Percentiles rank a stretch among this genome's conserved stretches.
These are phyloP conservation scores for Madurella fahalii DNA, from an alignment of 2,329 filamentous ascomycete genomes.

Conservation along the genomic window DNA sequence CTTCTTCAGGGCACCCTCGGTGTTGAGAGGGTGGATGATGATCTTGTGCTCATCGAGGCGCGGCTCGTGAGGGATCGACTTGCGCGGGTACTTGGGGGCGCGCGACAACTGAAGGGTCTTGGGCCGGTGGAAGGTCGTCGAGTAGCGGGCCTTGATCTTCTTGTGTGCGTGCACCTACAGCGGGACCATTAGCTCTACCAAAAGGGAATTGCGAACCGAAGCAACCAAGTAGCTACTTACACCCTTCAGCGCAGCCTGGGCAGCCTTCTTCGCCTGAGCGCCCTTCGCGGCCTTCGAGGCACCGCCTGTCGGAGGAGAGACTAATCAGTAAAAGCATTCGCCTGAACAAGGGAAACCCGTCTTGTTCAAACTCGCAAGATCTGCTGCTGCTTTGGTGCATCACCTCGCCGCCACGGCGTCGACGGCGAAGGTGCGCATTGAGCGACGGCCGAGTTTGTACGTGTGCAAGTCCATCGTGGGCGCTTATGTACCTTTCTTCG, in stretches of 20 bases:
- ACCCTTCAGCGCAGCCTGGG: conserved; percentile 94
- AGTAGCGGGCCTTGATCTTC: conserved; percentile 86
- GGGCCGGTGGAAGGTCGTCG: conserved; percentile 93
- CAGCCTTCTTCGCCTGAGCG: conserved; percentile 83
- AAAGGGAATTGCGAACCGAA: background rate
- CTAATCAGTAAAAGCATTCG: conserved; percentile 63
- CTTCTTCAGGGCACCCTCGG: conserved; percentile 99
- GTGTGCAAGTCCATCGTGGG: conserved; percentile 22
- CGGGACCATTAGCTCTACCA: conserved; percentile 21
- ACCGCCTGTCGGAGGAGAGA: conserved; percentile 50
- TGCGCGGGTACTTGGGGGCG: conserved; percentile 92
- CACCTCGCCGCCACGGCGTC: conserved; percentile 28
- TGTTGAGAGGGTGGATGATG: conserved; percentile 97
- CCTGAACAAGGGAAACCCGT: conserved; percentile 39
- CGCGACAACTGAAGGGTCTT: conserved; percentile 94
- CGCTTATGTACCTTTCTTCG: conserved; percentile 38
- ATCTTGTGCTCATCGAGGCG: conserved; percentile 97
- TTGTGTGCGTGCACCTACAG: conserved; percentile 62
- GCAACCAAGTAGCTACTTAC: conserved; percentile 56
- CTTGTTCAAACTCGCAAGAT: conserved; percentile 65
- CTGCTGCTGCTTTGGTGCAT: conserved; percentile 66
- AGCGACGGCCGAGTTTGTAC: conserved; percentile 25
- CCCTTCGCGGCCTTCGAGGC: conserved; percentile 54
- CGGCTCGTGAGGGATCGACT: conserved; percentile 83
- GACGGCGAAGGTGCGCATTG: conserved; percentile 27